Percentiles rank a stretch among this genome's conserved stretches.
Evolutionary conservation across 108 stramenopile species (phyloP).

Genomic region (Fistulifera pelliculosa): DNA sequence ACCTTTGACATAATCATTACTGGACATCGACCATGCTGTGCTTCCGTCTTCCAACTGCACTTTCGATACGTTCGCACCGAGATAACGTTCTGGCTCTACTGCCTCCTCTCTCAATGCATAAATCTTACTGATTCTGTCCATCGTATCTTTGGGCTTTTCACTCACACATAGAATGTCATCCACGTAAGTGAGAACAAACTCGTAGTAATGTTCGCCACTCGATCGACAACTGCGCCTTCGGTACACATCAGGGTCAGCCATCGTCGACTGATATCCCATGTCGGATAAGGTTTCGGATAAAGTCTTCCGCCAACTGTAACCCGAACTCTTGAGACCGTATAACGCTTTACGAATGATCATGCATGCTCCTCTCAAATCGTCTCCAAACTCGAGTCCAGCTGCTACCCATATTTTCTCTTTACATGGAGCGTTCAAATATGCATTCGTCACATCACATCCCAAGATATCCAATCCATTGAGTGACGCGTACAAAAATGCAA

Average conservation of each 20-base stretch:
- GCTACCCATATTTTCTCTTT: conserved; percentile 23
- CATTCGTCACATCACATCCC: conserved; percentile 20
- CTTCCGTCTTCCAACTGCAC: not conserved
- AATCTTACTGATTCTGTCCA: conserved; percentile 1
- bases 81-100: conserved; percentile 9
- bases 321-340: conserved; percentile 24
- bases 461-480: conserved; percentile 24
- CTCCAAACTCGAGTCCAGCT: conserved; percentile 3
- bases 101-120: conserved; percentile 11
- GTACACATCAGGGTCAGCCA: conserved; percentile 20
- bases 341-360: conserved; percentile 13
- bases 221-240: not conserved
- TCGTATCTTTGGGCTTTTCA: conserved; percentile 5
- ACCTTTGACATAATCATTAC: conserved; percentile 8
- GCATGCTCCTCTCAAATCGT: conserved; percentile 5
- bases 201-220: conserved; percentile 20
- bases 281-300: conserved; percentile 1
- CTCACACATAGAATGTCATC: conserved; percentile 18
- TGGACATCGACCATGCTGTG: conserved; percentile 1
- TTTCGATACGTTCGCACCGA: conserved; percentile 8
- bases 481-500: conserved; percentile 24
- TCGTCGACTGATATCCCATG: not conserved
- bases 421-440: conserved; percentile 21
- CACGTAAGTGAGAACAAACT: conserved; percentile 21
- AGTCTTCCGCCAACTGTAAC: not conserved